phyloP scores from a whole-genome alignment of 1,284 basidiomycete species.

The Abortiporus biennis region DNA sequence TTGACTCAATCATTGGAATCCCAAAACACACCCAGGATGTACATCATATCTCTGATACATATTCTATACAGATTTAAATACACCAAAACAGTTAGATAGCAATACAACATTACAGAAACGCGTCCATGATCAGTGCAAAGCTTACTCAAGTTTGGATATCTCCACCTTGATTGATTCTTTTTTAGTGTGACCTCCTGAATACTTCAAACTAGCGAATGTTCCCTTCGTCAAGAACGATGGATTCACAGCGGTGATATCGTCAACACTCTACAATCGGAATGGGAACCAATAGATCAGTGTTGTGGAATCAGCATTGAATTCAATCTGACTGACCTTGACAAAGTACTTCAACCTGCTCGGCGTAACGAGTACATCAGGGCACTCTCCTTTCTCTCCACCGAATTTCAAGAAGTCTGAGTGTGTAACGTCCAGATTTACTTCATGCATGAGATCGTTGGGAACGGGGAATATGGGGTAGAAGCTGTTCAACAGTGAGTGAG shows the following conservation, averaged over 20 bases:
- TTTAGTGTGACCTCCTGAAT: conserved; percentile 6
- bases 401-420: conserved; percentile 55
- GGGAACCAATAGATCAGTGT: conserved; percentile 5
- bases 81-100: too few relatives aligned
- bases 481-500: conserved; percentile 29
- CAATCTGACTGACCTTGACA: conserved; percentile 56
- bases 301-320: neutral
- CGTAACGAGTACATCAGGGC: conserved; percentile 79
- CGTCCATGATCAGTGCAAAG: too few relatives aligned
- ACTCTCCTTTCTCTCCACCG: conserved; percentile 34
- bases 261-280: conserved; percentile 60
- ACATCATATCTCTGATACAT: too few relatives aligned
- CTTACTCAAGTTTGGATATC: neutral
- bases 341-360: conserved; percentile 86
- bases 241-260: conserved; percentile 63
- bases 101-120: too few relatives aligned
- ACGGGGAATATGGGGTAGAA: conserved; percentile 96
- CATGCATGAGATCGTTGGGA: conserved; percentile 64
- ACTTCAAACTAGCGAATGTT: conserved; percentile 42
- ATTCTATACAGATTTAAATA: too few relatives aligned
- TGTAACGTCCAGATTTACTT: conserved; percentile 84
- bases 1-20: too few relatives aligned
- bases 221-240: conserved; percentile 63
- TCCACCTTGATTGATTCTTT: neutral
- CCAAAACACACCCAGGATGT: too few relatives aligned